Conservation (phyloP, 1,139 yeast species). For the Diutina ranongensis region DNA sequence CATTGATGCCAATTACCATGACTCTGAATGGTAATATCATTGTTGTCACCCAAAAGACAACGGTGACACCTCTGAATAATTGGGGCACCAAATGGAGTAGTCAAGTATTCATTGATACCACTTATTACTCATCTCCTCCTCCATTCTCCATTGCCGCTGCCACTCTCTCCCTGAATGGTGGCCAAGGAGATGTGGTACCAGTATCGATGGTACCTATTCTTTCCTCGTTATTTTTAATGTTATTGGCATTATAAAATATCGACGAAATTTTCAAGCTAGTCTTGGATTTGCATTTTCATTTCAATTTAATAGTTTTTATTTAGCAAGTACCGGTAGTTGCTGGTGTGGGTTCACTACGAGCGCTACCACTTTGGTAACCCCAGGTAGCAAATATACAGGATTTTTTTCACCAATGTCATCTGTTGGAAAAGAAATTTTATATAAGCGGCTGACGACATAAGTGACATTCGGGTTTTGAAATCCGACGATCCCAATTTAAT, state of each 20-base stretch:
- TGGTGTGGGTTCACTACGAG: too few relatives aligned
- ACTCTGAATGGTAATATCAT: not conserved
- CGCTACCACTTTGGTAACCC: too few relatives aligned
- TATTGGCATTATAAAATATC: not conserved
- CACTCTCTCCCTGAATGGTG: not conserved
- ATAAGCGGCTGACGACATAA: too few relatives aligned
- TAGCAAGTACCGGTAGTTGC: too few relatives aligned
- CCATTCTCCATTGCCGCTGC: not conserved
- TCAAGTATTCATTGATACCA: slow-evolving; percentile 4
- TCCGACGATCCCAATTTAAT: too few relatives aligned
- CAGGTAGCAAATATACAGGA: too few relatives aligned
- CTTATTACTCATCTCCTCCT: not conserved
- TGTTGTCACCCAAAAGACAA: slow-evolving; percentile 5
- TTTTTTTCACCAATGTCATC: too few relatives aligned
- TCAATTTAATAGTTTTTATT: not conserved
- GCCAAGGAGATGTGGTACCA: not conserved
- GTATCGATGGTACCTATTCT: not conserved
- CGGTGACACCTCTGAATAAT: slow-evolving; percentile 3
- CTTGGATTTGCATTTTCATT: not conserved
- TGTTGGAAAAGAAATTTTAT: too few relatives aligned
- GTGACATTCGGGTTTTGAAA: too few relatives aligned
- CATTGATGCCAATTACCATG: not conserved
- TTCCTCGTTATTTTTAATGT: not conserved
- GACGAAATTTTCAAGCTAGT: not conserved
- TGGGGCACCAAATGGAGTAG: slow-evolving; percentile 5